Base-by-base conservation (phyloP, 345 rosid genomes). In the Combretum micranthum region DNA sequence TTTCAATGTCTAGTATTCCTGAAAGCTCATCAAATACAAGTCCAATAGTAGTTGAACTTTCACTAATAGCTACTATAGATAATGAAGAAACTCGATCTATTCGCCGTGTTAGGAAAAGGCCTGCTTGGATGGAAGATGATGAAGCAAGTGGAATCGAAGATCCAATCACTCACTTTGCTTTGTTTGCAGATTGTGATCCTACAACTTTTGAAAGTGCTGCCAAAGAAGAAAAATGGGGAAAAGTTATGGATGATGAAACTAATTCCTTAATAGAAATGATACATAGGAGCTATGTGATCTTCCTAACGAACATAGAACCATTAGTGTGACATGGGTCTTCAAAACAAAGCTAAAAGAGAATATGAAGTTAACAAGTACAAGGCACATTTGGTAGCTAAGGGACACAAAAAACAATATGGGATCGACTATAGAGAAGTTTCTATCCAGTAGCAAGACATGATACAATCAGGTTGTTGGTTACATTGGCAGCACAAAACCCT, bases 301-400 rank as follows among this genome's bases (percentile, higher is more conserved):
- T 18, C 50, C n/a, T n/a, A n/a, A n/a, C n/a, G n/a, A n/a, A n/a
- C n/a, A n/a, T n/a, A n/a, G n/a, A n/a, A n/a, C n/a, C 60, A 32
- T 53, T 18, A n/a, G 46, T 17, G 52, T 62, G 7, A 62, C 53
- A n/a, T 53, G 21, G 59, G 32, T 46, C 2, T 53, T 15, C 12
- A 32, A 62, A 17, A 53, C 21, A 16, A 53, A 62, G 18, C 23
- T 20, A 3, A 62, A 64, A 14, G 17, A 15, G 20, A 5, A 53
- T 44, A 20, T 12, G 12, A 0, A 5, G 23, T 21, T 37, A 43
- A 48, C 7, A 64, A 15, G 22, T 15, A 22, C 7, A 45, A 42
- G 6, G 58, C 45, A 0, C 11, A 15, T 4, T 17, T 39, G 5
- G 20, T 56, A 1, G 53, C 15, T 14, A 55, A 42, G 7, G n/a